phyloP scores from a whole-genome alignment of 108 stramenopile genomes.

The Fragilaria crotonensis region DNA sequence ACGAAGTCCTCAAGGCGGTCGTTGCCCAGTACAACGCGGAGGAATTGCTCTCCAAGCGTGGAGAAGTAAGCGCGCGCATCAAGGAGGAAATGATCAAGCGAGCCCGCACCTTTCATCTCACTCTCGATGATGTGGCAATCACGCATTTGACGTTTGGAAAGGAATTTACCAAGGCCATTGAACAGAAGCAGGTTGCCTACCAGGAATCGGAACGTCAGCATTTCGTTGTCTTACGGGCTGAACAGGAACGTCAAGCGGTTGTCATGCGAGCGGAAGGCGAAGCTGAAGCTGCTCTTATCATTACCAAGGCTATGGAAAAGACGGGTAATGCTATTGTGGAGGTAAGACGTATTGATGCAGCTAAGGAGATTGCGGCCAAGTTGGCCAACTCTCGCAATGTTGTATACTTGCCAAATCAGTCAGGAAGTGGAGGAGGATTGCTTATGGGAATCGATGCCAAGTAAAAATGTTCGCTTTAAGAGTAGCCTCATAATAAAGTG shows the following conservation, averaged over 20 bases:
- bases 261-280: conserved; percentile 99
- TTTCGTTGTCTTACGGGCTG: conserved; percentile 92
- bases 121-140: conserved; percentile 99
- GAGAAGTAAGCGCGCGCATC: conserved; percentile 88
- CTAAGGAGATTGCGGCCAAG: conserved; percentile 97
- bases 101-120: conserved; percentile 90
- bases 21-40: conserved; percentile 99
- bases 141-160: conserved; percentile 97
- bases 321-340: conserved; percentile 96
- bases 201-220: conserved; percentile 99
- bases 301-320: conserved; percentile 95
- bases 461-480: no score
- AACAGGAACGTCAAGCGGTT: conserved; percentile 96
- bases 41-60: conserved; percentile 97
- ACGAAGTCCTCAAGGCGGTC: conserved; percentile 98
- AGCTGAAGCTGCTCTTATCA: conserved; percentile 94
- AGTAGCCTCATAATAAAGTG: no score
- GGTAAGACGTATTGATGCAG: conserved; percentile 98
- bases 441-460: conserved; percentile 44
- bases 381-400: conserved; percentile 90
- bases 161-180: conserved; percentile 99
- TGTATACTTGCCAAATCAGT: conserved; percentile 89
- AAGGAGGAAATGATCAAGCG: conserved; percentile 91
- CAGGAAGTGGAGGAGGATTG: conserved; percentile 34
- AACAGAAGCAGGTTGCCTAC: conserved; percentile 98